Evolutionary conservation across 805 yeast genomes (phyloP).

Genomic region (Hanseniaspora nectarophila): DNA sequence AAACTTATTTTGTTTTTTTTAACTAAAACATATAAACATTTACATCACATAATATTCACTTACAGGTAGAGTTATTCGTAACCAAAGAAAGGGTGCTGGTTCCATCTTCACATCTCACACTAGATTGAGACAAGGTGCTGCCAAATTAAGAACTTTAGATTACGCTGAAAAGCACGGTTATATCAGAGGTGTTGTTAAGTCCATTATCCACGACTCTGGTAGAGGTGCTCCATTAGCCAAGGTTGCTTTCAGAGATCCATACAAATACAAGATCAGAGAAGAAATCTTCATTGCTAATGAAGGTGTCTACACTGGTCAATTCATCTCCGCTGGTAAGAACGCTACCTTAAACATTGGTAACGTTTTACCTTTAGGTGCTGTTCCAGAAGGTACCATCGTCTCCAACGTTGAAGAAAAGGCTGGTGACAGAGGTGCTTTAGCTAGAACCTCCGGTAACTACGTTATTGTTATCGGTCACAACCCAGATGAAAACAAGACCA

Average conservation of each 20-base stretch:
- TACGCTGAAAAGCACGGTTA: slow-evolving; percentile 99
- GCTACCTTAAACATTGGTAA: slow-evolving; percentile 95
- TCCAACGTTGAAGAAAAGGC: slow-evolving; percentile 97
- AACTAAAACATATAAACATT: background rate
- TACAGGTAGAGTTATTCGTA: slow-evolving; percentile 98
- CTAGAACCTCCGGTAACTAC: slow-evolving; percentile 99
- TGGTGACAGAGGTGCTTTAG: slow-evolving; percentile 99
- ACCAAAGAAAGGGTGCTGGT: slow-evolving; percentile 99
- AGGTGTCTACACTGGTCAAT: slow-evolving; percentile 99
- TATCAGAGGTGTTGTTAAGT: slow-evolving; percentile 98
- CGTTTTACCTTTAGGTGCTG: slow-evolving; percentile 90
- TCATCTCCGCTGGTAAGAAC: slow-evolving; percentile 96
- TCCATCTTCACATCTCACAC: slow-evolving; percentile 99
- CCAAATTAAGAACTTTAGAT: slow-evolving; percentile 98
- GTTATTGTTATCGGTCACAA: slow-evolving; percentile 98
- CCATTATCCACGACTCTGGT: slow-evolving; percentile 98
- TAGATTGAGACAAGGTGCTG: slow-evolving; percentile 99
- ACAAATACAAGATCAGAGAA: slow-evolving; percentile 94
- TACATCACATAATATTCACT: slow-evolving; percentile 3
- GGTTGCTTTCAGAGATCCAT: slow-evolving; percentile 98
- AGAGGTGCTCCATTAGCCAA: slow-evolving; percentile 99
- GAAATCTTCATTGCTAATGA: slow-evolving; percentile 98
- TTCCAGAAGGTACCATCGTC: slow-evolving; percentile 98
- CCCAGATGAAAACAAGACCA: slow-evolving; percentile 97
- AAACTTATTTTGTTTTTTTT: background rate